Base-by-base conservation (phyloP, 148 eudicot genomes). In the Bassia scoparia region DNA sequence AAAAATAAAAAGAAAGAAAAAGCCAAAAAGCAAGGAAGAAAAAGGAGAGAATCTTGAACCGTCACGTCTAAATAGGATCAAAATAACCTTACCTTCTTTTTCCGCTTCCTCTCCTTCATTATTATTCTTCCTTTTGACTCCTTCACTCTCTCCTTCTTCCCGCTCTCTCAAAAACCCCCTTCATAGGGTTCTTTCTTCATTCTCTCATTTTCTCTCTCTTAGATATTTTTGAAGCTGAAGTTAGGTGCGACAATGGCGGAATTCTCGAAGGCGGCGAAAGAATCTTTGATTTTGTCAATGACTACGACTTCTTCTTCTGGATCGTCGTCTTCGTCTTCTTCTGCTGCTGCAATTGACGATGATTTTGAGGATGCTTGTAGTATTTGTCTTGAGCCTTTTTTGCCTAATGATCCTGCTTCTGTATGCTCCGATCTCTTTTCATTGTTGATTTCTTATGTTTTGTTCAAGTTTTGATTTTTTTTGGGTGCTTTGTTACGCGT, bases 341-440 rank as follows among this genome's bases (percentile, higher is more conserved):
- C 48, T 33, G 27, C 69, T 38, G 69, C 59, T 5, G 75, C 21
- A 21, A 56, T 44, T n/a, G 84, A 81, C 70, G 88, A 84, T n/a
- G 73, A 76, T 37, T 49, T 71, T 31, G 88, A 87, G 33, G 88
- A 89, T 43, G 85, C 85, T 14, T 91, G 94, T 55, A 91, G 92
- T 76, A 89, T 91, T 44, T 91, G 97, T 50, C 93, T 89, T 43
- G 97, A 91, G 56, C 84, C 89, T 71, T 91, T 91, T 81, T 59
- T 41, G 76, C 10, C 67, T 27, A 17, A 43, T 48, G 89, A 89
- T 84, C 94, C 94, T 69, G 76, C 91, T 49, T 68, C 87, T 55
- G 97, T 91, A 91, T 43, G 55, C 14, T 49, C n/a, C 48, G 12
- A 55, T 66, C 30, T 43, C 52, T 4, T 64, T 6, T 44, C 49